Percentiles rank a stretch among this genome's conserved stretches.
Conservation (phyloP, 345 rosid species). For the Syzygium aqueum region DNA sequence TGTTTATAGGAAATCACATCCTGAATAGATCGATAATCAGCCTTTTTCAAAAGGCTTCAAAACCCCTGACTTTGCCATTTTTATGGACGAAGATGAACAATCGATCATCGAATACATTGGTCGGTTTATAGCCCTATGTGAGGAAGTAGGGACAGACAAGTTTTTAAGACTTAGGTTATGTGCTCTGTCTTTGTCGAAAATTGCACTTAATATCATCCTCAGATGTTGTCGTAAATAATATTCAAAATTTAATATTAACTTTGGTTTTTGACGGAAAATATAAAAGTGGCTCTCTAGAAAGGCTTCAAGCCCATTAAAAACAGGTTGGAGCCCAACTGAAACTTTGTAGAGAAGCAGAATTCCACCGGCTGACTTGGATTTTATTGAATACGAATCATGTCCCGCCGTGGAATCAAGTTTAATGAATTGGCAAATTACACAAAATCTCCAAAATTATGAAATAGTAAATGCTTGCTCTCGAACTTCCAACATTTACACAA, state of each 20-base stretch:
- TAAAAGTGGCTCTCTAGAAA: neutral
- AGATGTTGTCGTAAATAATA: neutral
- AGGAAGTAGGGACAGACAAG: neutral
- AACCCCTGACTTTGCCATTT: neutral
- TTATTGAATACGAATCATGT: neutral
- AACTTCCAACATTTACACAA: neutral
- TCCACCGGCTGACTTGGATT: neutral
- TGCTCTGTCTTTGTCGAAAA: neutral
- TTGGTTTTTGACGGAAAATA: neutral
- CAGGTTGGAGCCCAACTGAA: neutral
- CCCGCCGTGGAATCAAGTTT: neutral
- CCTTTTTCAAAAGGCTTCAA: neutral
- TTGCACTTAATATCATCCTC: neutral
- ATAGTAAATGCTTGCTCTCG: neutral
- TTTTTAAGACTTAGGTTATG: neutral
- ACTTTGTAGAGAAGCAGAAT: neutral
- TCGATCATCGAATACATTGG: neutral
- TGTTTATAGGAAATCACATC: neutral
- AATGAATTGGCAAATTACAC: neutral
- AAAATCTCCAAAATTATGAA: neutral
- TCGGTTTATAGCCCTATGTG: neutral
- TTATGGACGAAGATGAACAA: neutral
- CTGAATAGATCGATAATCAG: neutral
- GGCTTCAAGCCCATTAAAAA: neutral
- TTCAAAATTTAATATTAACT: neutral